Evolutionary conservation across 1,284 basidiomycete genomes (phyloP).

Genomic region (Fistulinella staudtii): DNA sequence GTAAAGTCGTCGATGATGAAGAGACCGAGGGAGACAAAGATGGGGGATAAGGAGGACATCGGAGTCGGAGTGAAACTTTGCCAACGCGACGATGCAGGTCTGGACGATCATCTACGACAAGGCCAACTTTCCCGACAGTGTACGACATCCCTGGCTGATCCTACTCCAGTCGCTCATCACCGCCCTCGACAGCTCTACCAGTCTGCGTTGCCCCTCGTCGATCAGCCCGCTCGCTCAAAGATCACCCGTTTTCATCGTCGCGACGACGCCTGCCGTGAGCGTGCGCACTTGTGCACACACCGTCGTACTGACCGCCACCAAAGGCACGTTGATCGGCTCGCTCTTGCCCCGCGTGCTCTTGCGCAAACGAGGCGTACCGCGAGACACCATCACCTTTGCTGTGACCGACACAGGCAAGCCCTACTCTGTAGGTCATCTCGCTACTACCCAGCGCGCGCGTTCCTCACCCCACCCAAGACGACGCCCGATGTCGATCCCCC

Average conservation of each 20-base stretch:
- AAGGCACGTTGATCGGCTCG: slow-evolving; percentile 70
- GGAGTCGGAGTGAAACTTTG: slow-evolving; percentile 20
- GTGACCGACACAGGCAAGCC: slow-evolving; percentile 66
- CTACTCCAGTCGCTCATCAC: background rate
- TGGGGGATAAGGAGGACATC: slow-evolving; percentile 8
- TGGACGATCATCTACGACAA: slow-evolving; percentile 53
- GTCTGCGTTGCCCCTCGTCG: slow-evolving; percentile 50
- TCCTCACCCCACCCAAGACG: slow-evolving; percentile 33
- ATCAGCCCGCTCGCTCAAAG: slow-evolving; percentile 48
- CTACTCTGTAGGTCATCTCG: slow-evolving; percentile 50
- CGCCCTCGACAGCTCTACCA: slow-evolving; percentile 47
- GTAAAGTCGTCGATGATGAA: slow-evolving; percentile 86
- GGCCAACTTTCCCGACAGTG: slow-evolving; percentile 49
- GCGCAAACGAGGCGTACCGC: slow-evolving; percentile 48
- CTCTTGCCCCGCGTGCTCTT: slow-evolving; percentile 63
- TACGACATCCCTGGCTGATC: slow-evolving; percentile 30
- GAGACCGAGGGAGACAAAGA: slow-evolving; percentile 73
- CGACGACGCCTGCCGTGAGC: slow-evolving; percentile 66
- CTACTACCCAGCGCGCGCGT: background rate
- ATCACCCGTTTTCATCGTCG: slow-evolving; percentile 64
- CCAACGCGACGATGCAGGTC: slow-evolving; percentile 45
- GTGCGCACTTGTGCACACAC: background rate
- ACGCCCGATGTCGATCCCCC: slow-evolving; percentile 43
- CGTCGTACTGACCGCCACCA: slow-evolving; percentile 5
- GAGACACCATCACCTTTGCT: slow-evolving; percentile 47